phyloP scores from a whole-genome alignment of 2,329 filamentous ascomycete genomes.

The Nothopassalora personata region DNA sequence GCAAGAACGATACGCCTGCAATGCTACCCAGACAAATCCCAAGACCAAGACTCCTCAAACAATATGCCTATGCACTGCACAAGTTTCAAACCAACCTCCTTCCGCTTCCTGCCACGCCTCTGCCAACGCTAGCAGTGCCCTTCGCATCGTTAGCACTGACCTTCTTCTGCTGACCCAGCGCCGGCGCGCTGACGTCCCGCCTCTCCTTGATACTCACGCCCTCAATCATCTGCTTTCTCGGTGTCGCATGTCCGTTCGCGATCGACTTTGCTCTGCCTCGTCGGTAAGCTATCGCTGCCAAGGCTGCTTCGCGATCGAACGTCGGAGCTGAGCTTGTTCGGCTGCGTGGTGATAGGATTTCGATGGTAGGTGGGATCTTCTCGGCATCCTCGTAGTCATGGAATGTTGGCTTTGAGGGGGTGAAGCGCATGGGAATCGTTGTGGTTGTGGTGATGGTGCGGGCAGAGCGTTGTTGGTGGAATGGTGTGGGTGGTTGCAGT shows the following conservation, averaged over 20 bases:
- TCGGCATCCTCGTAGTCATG: constrained; percentile 17
- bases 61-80: not conserved
- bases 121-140: constrained; percentile 5
- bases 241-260: constrained; percentile 58
- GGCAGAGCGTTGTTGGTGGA: constrained; percentile 27
- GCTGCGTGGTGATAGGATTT: constrained; percentile 11
- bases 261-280: constrained; percentile 66
- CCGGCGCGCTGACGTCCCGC: constrained; percentile 45
- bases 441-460: constrained; percentile 46
- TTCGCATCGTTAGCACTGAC: constrained; percentile 3
- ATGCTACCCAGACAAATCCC: not conserved
- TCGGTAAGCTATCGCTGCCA: constrained; percentile 69
- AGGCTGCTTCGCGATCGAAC: constrained; percentile 62
- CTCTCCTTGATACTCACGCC: constrained; percentile 40
- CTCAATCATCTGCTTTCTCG: constrained; percentile 54
- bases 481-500: constrained; percentile 22
- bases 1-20: not conserved
- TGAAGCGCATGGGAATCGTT: constrained; percentile 45
- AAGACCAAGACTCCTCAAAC: not conserved
- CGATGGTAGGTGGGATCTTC: constrained; percentile 17
- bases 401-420: constrained; percentile 32
- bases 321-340: constrained; percentile 18
- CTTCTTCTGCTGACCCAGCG: constrained; percentile 24
- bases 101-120: constrained; percentile 1
- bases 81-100: constrained; percentile 2